Base-by-base conservation (phyloP, 2,329 filamentous ascomycete species). In the Fusarium sp. region DNA sequence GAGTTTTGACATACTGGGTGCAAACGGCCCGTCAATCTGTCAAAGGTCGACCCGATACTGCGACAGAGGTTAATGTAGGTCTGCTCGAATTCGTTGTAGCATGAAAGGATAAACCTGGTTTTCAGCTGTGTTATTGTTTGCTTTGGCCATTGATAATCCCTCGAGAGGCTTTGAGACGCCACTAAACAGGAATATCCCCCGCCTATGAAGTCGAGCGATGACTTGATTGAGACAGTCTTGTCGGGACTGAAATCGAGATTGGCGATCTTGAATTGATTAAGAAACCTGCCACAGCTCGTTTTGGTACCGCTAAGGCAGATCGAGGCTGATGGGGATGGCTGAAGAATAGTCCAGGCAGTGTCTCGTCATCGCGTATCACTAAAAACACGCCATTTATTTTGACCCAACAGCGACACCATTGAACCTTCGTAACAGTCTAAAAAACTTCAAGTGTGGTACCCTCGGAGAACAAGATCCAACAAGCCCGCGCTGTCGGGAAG, bases 201-300 rank as follows among this genome's bases (percentile, higher is more conserved):
- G 64, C 66, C 57, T 33, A n/a, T 50, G 64, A 58, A 60, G 49
- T 56, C 42, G 47, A 63, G 30, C 33, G 43, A 73, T 72, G 46
- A 66, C 71, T 57, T 67, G 66, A 60, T 67, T 66, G 56, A 71
- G 56, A 69, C 68, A 62, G 65, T 67, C 65, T 63, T 68, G 56
- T 47, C 54, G 33, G 44, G 21, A 49, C 25, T 58, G 52, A 67
- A 71, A 77, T 77, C 72, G 76, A 72, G 75, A 78, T 75, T 75
- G 73, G 53, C 75, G 69, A 75, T 72, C 63, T 60, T 72, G 62
- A 63, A 54, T 70, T 72, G 49, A 64, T 53, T 32, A 60, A 49
- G 37, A 68, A 69, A 64, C 60, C 71, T 57, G 67, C 59, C 56
- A 60, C 32, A 60, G 47, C 38, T 69, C 38, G 38, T 40, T 61